Evolutionary conservation across 108 stramenopile species (phyloP).

Genomic region (Fragilaria crotonensis): DNA sequence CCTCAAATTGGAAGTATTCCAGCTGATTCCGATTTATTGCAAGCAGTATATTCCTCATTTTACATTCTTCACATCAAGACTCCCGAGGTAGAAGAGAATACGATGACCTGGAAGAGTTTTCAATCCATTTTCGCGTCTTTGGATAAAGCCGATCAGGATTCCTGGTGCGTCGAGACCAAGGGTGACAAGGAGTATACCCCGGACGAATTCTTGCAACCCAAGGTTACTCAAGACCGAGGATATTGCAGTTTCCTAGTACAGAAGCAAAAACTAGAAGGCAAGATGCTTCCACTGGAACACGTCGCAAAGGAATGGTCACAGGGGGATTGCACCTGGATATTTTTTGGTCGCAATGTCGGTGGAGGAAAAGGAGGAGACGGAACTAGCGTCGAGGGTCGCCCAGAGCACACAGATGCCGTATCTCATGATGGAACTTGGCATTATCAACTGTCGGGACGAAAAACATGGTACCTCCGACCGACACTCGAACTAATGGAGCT

Average conservation of each 20-base stretch:
- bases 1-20: neutral
- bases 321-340: constrained; percentile 48
- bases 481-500: constrained; percentile 45
- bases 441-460: constrained; percentile 74
- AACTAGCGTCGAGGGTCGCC: constrained; percentile 58
- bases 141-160: neutral
- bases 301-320: constrained; percentile 13
- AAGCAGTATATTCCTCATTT: neutral
- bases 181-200: neutral
- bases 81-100: neutral
- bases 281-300: neutral
- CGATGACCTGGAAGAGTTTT: neutral
- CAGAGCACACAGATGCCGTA: constrained; percentile 83
- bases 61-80: neutral
- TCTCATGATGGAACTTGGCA: constrained; percentile 88
- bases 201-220: neutral
- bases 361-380: neutral
- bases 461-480: constrained; percentile 71
- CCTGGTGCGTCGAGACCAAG: neutral
- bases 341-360: constrained; percentile 44
- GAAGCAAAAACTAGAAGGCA: constrained; percentile 20
- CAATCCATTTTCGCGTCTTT: neutral
- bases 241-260: constrained; percentile 84
- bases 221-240: constrained; percentile 12
- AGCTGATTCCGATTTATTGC: neutral